These are phyloP conservation scores for Sonneratia alba DNA, from an alignment of 345 rosid species.

Conservation along the genomic window DNA sequence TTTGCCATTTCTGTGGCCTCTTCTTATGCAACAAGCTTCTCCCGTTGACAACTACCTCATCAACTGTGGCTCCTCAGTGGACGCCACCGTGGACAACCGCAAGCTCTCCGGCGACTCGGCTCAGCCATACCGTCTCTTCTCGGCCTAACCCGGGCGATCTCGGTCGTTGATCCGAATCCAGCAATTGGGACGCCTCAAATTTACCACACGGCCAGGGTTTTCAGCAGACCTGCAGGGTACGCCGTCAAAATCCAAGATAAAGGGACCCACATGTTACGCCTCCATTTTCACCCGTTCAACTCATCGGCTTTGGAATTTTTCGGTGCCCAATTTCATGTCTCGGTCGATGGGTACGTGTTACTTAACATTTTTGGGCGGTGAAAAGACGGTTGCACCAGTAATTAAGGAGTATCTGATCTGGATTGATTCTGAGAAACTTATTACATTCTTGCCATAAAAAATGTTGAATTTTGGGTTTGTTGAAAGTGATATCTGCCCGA, in stretches of 20 bases:
- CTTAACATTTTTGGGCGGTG: slow-evolving; percentile 52
- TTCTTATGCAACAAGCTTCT: slow-evolving; percentile 11
- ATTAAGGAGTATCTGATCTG: slow-evolving; percentile 59
- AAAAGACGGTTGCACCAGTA: slow-evolving; percentile 13
- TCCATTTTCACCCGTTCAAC: slow-evolving; percentile 48
- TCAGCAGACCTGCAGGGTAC: slow-evolving; percentile 49
- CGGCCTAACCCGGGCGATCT: slow-evolving; percentile 20
- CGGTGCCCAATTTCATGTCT: slow-evolving; percentile 59
- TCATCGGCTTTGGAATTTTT: slow-evolving; percentile 26
- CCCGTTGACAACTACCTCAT: slow-evolving; percentile 45
- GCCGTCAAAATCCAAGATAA: slow-evolving; percentile 41
- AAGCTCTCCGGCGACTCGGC: slow-evolving; percentile 45
- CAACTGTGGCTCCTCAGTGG: slow-evolving; percentile 56
- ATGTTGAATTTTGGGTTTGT: slow-evolving; percentile 51
- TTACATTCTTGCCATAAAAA: slow-evolving; percentile 45
- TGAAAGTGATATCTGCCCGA: slow-evolving; percentile 86
- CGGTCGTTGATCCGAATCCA: slow-evolving; percentile 23
- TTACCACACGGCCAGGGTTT: slow-evolving; percentile 56
- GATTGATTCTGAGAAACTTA: slow-evolving; percentile 37
- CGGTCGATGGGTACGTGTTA: slow-evolving; percentile 54
- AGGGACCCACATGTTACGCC: slow-evolving; percentile 71
- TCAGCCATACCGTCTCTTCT: slow-evolving; percentile 17
- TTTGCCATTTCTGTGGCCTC: slow-evolving; percentile 15
- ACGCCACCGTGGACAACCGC: slow-evolving; percentile 46
- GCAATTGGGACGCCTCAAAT: slow-evolving; percentile 24